Evolutionary conservation across 2,329 filamentous ascomycete genomes (phyloP).

Genomic region (Aspergillus flavus): DNA sequence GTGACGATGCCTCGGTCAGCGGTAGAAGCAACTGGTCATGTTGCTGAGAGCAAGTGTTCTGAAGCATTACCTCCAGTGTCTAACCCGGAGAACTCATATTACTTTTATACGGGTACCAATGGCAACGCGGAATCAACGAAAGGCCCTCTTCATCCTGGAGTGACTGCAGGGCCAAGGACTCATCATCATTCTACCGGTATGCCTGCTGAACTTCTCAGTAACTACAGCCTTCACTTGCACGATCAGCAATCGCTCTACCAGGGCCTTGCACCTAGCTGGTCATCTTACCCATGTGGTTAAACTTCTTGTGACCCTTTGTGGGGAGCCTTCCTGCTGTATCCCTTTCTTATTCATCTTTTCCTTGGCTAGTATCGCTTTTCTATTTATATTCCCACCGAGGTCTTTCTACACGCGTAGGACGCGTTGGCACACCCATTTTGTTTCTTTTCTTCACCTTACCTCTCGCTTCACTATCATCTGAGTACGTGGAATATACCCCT

Average conservation of each 20-base stretch:
- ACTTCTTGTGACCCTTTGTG: neutral
- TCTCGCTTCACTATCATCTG: neutral
- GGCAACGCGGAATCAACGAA: conserved; percentile 16
- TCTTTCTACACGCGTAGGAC: neutral
- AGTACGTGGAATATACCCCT: conserved; percentile 2
- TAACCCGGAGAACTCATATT: conserved; percentile 23
- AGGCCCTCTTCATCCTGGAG: conserved; percentile 20
- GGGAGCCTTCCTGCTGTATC: neutral
- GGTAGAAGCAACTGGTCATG: conserved; percentile 19
- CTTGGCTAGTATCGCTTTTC: neutral
- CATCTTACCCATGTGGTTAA: conserved; percentile 21
- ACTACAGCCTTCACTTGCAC: conserved; percentile 28
- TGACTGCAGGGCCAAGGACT: conserved; percentile 18
- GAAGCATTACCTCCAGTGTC: conserved; percentile 14
- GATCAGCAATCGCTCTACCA: conserved; percentile 24
- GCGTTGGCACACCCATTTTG: neutral
- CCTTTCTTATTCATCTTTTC: neutral
- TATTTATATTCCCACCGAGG: neutral
- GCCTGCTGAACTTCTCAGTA: conserved; percentile 27
- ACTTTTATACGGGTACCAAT: conserved; percentile 27
- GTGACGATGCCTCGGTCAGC: conserved; percentile 24
- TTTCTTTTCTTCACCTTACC: neutral
- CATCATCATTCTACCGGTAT: conserved; percentile 23
- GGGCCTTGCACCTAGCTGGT: conserved; percentile 22
- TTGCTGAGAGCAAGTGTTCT: conserved; percentile 16